phyloP scores from a whole-genome alignment of 345 rosid genomes.

The Clarkia xantiana region DNA sequence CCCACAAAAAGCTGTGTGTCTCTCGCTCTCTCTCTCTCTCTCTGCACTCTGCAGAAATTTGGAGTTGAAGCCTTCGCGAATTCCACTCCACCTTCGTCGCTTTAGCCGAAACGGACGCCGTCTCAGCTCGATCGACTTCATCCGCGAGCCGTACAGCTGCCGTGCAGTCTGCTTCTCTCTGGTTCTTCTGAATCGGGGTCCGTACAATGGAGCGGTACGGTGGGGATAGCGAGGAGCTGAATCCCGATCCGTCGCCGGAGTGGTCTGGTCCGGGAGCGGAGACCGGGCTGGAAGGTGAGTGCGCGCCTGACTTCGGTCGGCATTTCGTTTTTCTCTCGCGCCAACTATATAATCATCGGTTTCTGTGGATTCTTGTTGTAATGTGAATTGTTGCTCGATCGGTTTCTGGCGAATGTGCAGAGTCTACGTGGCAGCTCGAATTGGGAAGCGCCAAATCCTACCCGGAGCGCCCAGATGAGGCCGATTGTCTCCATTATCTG shows the following conservation, averaged over 20 bases:
- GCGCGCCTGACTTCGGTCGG: slow-evolving; percentile 6
- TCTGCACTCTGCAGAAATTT: background rate
- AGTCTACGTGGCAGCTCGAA: slow-evolving; percentile 48
- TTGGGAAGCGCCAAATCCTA: slow-evolving; percentile 37
- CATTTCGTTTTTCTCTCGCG: slow-evolving; percentile 5
- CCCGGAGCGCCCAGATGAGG: slow-evolving; percentile 67
- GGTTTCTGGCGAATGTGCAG: slow-evolving; percentile 24
- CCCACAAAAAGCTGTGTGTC: background rate
- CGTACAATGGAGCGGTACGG: slow-evolving; percentile 13
- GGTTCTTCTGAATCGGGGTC: background rate
- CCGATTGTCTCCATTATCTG: slow-evolving; percentile 68
- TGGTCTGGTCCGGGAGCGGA: slow-evolving; percentile 45
- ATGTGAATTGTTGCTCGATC: slow-evolving; percentile 9
- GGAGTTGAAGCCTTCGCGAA: too few relatives aligned
- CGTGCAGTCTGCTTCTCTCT: background rate
- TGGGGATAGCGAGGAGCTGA: slow-evolving; percentile 9
- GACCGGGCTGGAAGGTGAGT: slow-evolving; percentile 63
- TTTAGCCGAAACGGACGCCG: background rate
- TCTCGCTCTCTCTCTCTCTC: slow-evolving; percentile 5
- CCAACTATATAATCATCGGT: slow-evolving; percentile 1
- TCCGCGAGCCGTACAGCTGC: too few relatives aligned
- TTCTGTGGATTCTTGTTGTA: slow-evolving; percentile 1
- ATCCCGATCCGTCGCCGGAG: slow-evolving; percentile 28
- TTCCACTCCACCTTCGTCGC: too few relatives aligned
- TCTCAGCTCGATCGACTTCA: slow-evolving; percentile 3